Evolutionary conservation across 768 basidiomycete species (phyloP).

Genomic region (Lentinula sp.): DNA sequence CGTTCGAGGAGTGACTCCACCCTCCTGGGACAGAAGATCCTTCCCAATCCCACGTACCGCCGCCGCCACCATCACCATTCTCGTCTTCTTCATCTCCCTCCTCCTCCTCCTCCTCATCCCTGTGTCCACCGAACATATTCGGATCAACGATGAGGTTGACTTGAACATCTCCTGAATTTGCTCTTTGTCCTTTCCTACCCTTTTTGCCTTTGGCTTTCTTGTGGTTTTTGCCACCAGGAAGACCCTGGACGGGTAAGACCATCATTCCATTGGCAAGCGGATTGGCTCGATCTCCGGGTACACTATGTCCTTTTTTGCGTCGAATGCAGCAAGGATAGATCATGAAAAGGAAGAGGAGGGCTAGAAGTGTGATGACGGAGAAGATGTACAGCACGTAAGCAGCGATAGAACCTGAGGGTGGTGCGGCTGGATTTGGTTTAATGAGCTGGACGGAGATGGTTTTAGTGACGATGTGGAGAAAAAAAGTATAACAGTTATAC

Average conservation of each 20-base stretch:
- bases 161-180: conserved; percentile 46
- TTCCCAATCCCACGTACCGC: conserved; percentile 14
- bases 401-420: conserved; percentile 49
- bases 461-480: too few relatives aligned
- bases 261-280: conserved; percentile 40
- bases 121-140: conserved; percentile 38
- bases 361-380: conserved; percentile 45
- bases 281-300: conserved; percentile 10
- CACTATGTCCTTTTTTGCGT: conserved; percentile 19
- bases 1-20: conserved; percentile 21
- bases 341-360: conserved; percentile 49
- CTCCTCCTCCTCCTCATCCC: conserved; percentile 32
- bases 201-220: conserved; percentile 34
- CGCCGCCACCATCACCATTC: conserved; percentile 32
- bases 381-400: conserved; percentile 54
- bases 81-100: conserved; percentile 26
- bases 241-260: conserved; percentile 57
- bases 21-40: conserved; percentile 25
- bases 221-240: conserved; percentile 37
- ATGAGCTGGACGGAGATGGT: conserved; percentile 33
- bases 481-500: conserved; percentile 14
- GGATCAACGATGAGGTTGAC: conserved; percentile 74
- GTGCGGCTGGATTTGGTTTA: conserved; percentile 44
- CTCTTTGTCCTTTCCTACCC: conserved; percentile 32
- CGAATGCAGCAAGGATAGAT: conserved; percentile 50